These are phyloP conservation scores for Starmera dryadoides DNA, from an alignment of 805 yeast species.

Conservation along the genomic window DNA sequence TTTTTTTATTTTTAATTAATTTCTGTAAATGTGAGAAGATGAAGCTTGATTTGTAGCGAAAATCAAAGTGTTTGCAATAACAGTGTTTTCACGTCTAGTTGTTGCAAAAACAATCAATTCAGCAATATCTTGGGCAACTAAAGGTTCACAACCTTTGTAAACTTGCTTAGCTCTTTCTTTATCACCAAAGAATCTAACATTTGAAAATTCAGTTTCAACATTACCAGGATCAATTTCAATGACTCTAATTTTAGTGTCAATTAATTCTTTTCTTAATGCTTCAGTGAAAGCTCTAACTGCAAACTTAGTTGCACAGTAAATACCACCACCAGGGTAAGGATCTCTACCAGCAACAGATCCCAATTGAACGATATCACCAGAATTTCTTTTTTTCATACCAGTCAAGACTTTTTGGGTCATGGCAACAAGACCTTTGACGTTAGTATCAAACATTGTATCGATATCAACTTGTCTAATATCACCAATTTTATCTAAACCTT, in stretches of 20 bases:
- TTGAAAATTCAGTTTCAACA: conserved; percentile 61
- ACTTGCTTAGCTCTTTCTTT: conserved; percentile 45
- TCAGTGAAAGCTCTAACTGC: conserved; percentile 68
- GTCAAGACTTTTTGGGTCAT: conserved; percentile 76
- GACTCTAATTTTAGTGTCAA: conserved; percentile 60
- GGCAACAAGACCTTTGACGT: conserved; percentile 79
- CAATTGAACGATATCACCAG: conserved; percentile 67
- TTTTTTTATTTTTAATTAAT: too few relatives aligned
- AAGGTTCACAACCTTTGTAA: conserved; percentile 48
- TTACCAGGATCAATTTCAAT: conserved; percentile 65
- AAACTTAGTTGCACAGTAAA: conserved; percentile 71
- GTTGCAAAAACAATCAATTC: conserved; percentile 52
- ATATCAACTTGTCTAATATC: conserved; percentile 56
- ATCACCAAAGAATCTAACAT: conserved; percentile 56
- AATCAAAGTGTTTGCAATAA: conserved; percentile 68
- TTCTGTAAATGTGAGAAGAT: conserved; percentile 45
- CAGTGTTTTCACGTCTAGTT: conserved; percentile 51
- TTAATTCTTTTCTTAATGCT: conserved; percentile 66
- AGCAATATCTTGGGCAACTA: conserved; percentile 52
- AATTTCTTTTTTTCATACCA: conserved; percentile 58
- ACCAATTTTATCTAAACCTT: conserved; percentile 76
- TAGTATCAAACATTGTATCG: conserved; percentile 73
- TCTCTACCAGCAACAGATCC: conserved; percentile 80
- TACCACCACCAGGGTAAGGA: conserved; percentile 72
- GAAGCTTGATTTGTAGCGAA: conserved; percentile 85